Evolutionary conservation across 306 rosid genomes (phyloP), one percentile per base, ranked within the genome.

Genomic region (Malus sieversii): DNA sequence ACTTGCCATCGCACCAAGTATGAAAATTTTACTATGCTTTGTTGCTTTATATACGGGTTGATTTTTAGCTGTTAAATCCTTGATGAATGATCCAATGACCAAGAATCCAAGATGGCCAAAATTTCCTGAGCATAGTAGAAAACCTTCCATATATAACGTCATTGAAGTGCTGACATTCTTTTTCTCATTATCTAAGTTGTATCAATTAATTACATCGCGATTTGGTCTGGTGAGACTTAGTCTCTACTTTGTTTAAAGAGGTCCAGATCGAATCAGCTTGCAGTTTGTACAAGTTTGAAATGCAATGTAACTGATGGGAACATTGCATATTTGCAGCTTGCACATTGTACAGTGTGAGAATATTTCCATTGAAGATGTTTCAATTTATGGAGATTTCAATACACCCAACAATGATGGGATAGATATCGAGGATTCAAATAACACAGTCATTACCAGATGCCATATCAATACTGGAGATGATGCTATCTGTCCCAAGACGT

Each of bases 331-430:
- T 63, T 82, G 89, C 92, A 93, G 98, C 84, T 90, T 93, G 86
- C 97, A 94, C 86, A 66, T 94, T 38, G 94, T 91, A 15, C 62
- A 90, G 38, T 87, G 97, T 77, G 81, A 82, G 46, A 85, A 84
- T 75, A 81, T 85, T 65, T 46, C 52, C 18, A 84, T 94, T 75
- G 46, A 82, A 0, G 92, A 94, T 81, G 86, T 90, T 82, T 80
- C 87, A 23, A 94, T 94, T 51, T 85, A 87, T 80, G 98, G 96
- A 52, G 92, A 91, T 84, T 94, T 91, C 60, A 88, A 91, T 32
- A 87, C 96, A 61, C 98, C 97, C 25, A 94, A 94, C 84, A 94
- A 90, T 12, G 98, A 91, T 58, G 98, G 98, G 8, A 94, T 94
- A 61, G 98, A 91, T 74, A 90, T 94, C 6, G 98, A 94, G 82